phyloP scores from a whole-genome alignment of 495 filamentous ascomycete genomes.

The Thermochaetoides thermophila region DNA sequence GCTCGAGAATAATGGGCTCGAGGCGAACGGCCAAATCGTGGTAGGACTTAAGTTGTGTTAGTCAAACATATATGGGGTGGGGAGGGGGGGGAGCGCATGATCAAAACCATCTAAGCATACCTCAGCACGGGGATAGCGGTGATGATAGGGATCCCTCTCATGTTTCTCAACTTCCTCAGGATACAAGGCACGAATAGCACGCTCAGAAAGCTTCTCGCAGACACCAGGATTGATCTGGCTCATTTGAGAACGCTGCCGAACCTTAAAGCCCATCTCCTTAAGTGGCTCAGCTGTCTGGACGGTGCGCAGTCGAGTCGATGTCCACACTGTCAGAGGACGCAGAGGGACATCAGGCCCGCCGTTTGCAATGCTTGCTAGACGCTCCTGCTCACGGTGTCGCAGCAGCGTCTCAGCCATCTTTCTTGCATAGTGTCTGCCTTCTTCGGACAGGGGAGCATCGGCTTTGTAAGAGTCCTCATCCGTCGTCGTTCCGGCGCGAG shows the following conservation, averaged over 20 bases:
- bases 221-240: conserved; percentile 93
- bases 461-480: conserved; percentile 82
- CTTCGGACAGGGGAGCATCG: conserved; percentile 67
- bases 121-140: conserved; percentile 90
- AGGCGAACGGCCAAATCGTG: conserved; percentile 94
- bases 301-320: conserved; percentile 76
- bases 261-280: conserved; percentile 60
- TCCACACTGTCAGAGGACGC: conserved; percentile 84
- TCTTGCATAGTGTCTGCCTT: conserved; percentile 72
- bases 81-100: not conserved
- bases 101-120: conserved; percentile 34
- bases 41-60: conserved; percentile 55
- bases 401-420: conserved; percentile 77
- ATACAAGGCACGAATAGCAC: conserved; percentile 61
- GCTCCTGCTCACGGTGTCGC: conserved; percentile 67
- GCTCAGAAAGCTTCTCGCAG: conserved; percentile 73
- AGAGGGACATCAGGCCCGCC: conserved; percentile 54
- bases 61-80: not conserved
- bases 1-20: conserved; percentile 96
- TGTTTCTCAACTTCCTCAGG: conserved; percentile 87
- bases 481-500: conserved; percentile 49
- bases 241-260: conserved; percentile 86
- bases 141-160: conserved; percentile 90
- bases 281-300: conserved; percentile 82
- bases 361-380: conserved; percentile 47